Evolutionary conservation across 768 basidiomycete species (phyloP).

Genomic region (Boletus eberwhitei): DNA sequence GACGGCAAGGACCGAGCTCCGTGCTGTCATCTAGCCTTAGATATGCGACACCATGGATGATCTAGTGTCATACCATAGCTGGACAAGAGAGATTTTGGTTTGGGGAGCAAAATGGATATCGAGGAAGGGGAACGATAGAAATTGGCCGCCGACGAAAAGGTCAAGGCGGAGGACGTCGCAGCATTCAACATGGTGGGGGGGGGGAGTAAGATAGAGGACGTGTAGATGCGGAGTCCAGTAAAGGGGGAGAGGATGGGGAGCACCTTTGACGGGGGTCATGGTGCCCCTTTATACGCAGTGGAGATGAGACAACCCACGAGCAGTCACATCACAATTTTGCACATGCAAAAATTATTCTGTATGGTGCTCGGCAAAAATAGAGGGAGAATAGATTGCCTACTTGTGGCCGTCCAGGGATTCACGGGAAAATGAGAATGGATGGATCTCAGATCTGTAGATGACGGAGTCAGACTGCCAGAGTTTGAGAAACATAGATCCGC

Average conservation of each 20-base stretch:
- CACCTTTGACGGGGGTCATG: constrained; percentile 1
- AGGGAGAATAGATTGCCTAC: constrained; percentile 32
- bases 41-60: neutral
- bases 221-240: neutral
- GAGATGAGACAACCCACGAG: constrained; percentile 23
- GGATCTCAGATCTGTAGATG: constrained; percentile 33
- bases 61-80: constrained; percentile 23
- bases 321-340: constrained; percentile 19
- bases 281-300: constrained; percentile 32
- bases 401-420: constrained; percentile 32
- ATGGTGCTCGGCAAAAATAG: constrained; percentile 30
- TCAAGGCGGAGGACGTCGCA: constrained; percentile 28
- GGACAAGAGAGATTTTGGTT: constrained; percentile 26
- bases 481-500: constrained; percentile 33
- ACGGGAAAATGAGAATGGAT: constrained; percentile 28
- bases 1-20: constrained; percentile 56
- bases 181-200: constrained; percentile 29
- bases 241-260: constrained; percentile 1
- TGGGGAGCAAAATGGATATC: constrained; percentile 29
- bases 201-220: neutral
- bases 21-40: constrained; percentile 39
- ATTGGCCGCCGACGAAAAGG: constrained; percentile 31
- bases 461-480: constrained; percentile 24
- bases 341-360: constrained; percentile 27
- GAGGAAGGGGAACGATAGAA: constrained; percentile 34